Evolutionary conservation across 768 basidiomycete genomes (phyloP).

Genomic region (Leucosporidium scottii): DNA sequence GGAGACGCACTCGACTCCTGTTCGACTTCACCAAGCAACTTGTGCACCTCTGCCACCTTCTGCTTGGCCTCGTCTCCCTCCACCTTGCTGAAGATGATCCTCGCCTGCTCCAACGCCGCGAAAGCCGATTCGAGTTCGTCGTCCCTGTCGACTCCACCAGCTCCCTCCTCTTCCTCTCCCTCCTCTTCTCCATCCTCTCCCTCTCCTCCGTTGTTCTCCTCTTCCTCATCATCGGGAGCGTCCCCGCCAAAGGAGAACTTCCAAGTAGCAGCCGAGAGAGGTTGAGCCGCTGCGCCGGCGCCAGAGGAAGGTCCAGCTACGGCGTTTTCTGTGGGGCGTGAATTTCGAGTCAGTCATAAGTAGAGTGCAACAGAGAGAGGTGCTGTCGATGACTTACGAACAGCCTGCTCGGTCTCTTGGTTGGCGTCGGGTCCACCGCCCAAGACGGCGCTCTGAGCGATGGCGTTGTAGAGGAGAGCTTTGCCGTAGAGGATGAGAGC

Average conservation of each 20-base stretch:
- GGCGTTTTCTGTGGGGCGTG: slow-evolving; percentile 5
- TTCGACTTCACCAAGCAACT: slow-evolving; percentile 89
- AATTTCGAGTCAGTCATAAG: too few species aligned
- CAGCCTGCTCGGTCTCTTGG: slow-evolving; percentile 40
- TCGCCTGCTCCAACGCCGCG: slow-evolving; percentile 92
- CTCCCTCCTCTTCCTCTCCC: slow-evolving; percentile 54
- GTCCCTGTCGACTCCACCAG: slow-evolving; percentile 53
- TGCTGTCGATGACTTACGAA: slow-evolving; percentile 15
- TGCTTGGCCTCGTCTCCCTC: slow-evolving; percentile 55
- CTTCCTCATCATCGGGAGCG: slow-evolving; percentile 52
- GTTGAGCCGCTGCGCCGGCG: slow-evolving; percentile 6
- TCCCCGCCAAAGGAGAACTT: slow-evolving; percentile 77
- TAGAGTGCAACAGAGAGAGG: neutral
- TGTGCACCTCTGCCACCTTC: slow-evolving; percentile 83
- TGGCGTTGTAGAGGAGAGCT: slow-evolving; percentile 86
- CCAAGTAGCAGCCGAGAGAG: slow-evolving; percentile 48
- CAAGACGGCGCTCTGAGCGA: slow-evolving; percentile 74
- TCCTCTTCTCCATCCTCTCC: slow-evolving; percentile 56
- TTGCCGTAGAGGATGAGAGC: slow-evolving; percentile 86
- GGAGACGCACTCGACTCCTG: slow-evolving; percentile 73
- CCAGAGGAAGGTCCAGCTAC: slow-evolving; percentile 24
- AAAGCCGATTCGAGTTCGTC: slow-evolving; percentile 98
- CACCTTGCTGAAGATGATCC: slow-evolving; percentile 72
- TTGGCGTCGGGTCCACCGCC: slow-evolving; percentile 66
- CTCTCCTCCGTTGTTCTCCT: slow-evolving; percentile 37